A percentile compares a stretch with the other conserved stretches of the same genome.
phyloP scores from a whole-genome alignment of 257 asterid species.

The Plectranthus barbatus region DNA sequence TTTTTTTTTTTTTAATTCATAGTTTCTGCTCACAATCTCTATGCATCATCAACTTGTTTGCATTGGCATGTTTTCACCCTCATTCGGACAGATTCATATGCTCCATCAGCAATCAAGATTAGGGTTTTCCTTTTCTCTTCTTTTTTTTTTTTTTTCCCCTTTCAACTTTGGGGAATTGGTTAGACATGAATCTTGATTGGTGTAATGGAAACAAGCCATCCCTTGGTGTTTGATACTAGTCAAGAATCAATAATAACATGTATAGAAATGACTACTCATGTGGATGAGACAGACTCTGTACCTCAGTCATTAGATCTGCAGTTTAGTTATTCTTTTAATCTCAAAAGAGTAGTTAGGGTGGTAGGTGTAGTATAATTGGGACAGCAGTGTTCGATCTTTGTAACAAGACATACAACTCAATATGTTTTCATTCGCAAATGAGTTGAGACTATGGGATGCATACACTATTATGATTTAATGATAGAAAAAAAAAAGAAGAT shows the following conservation, averaged over 20 bases:
- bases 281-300: conserved; percentile 7
- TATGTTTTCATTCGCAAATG: neutral
- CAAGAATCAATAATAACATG: neutral
- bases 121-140: too few relatives aligned
- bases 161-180: neutral
- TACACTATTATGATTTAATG: too few relatives aligned
- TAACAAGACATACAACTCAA: neutral
- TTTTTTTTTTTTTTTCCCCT: too few relatives aligned
- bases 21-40: too few relatives aligned
- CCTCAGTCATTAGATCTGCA: neutral
- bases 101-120: neutral
- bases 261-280: conserved; percentile 5
- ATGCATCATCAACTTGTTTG: neutral
- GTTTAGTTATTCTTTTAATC: conserved; percentile 4
- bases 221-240: too few relatives aligned
- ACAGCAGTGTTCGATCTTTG: neutral
- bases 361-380: neutral
- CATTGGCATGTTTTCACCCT: neutral
- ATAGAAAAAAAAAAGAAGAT: too few relatives aligned
- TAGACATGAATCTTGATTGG: neutral
- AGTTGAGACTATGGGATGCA: too few relatives aligned
- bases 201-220: too few relatives aligned
- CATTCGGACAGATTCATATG: neutral
- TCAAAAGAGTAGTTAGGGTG: neutral
- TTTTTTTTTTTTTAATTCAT: neutral